Percentiles rank a stretch among this genome's conserved stretches.
These are phyloP conservation scores for Neurospora sp. DNA, from an alignment of 495 filamentous ascomycete species.

Conservation along the genomic window DNA sequence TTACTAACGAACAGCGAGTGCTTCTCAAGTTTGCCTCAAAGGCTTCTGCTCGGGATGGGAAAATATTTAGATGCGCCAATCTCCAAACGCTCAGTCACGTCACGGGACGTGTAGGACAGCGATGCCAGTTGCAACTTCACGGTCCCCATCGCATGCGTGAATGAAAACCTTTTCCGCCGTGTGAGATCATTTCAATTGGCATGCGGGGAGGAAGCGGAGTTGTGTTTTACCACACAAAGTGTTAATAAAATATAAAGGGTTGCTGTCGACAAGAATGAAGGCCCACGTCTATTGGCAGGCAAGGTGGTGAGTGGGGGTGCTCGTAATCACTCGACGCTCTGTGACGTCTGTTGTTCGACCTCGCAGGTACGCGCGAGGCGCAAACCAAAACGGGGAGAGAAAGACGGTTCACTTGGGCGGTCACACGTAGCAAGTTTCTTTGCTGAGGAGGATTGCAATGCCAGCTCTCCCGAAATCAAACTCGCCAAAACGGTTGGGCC, in stretches of 20 bases:
- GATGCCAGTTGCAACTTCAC: background rate
- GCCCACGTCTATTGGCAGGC: constrained; percentile 7
- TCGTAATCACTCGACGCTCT: constrained; percentile 4
- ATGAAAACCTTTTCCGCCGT: background rate
- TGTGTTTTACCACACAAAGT: background rate
- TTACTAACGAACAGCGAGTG: background rate
- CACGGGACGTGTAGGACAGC: background rate
- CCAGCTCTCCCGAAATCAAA: background rate
- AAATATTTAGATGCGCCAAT: background rate
- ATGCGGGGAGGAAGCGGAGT: background rate
- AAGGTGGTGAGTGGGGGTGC: constrained; percentile 1
- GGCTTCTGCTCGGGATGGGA: background rate
- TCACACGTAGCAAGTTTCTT: constrained; percentile 1
- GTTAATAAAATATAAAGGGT: background rate
- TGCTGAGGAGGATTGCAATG: constrained; percentile 1
- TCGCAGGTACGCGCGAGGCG: background rate
- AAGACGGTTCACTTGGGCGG: constrained; percentile 1
- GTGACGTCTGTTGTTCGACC: constrained; percentile 15
- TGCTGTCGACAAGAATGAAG: constrained; percentile 5
- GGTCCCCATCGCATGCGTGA: background rate
- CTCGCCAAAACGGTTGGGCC: background rate
- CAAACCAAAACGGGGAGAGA: background rate
- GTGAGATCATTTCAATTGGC: background rate
- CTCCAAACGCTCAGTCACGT: background rate
- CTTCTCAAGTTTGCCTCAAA: background rate